phyloP scores from a whole-genome alignment of 1,284 basidiomycete genomes.

The Ustilago loliicola region DNA sequence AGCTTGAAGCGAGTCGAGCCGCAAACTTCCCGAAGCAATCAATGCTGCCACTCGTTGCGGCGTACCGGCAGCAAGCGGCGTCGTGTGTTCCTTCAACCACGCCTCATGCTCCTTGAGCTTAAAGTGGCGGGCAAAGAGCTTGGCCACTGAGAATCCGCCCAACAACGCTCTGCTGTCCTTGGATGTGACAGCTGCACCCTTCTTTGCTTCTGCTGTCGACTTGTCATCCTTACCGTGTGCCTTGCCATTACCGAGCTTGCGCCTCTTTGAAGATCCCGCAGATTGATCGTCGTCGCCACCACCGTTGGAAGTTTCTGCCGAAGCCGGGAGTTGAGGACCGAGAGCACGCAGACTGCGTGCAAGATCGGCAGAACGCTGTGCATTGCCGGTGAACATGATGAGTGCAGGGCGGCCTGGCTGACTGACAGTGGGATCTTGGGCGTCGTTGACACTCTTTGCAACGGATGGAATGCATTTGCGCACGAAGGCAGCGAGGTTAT shows the following conservation, averaged over 20 bases:
- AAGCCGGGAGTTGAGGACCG: slow-evolving; percentile 28
- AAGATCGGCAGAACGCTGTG: slow-evolving; percentile 63
- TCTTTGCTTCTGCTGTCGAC: slow-evolving; percentile 16
- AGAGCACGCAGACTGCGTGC: slow-evolving; percentile 52
- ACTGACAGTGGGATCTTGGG: slow-evolving; percentile 18
- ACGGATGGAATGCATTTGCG: slow-evolving; percentile 42
- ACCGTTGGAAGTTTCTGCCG: slow-evolving; percentile 24
- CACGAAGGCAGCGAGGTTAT: slow-evolving; percentile 44
- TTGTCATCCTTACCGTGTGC: slow-evolving; percentile 11
- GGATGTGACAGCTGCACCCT: slow-evolving; percentile 15
- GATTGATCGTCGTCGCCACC: slow-evolving; percentile 18
- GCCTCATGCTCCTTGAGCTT: slow-evolving; percentile 62
- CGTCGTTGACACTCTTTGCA: slow-evolving; percentile 30
- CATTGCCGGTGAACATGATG: slow-evolving; percentile 64
- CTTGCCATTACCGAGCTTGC: slow-evolving; percentile 26
- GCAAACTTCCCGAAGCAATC: slow-evolving; percentile 49
- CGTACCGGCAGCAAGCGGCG: slow-evolving; percentile 63
- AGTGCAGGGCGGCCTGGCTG: slow-evolving; percentile 47
- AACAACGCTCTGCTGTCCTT: slow-evolving; percentile 25
- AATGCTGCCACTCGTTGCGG: slow-evolving; percentile 60
- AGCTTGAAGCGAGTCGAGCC: slow-evolving; percentile 48
- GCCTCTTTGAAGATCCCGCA: slow-evolving; percentile 33
- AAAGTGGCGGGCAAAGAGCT: slow-evolving; percentile 68
- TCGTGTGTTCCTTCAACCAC: slow-evolving; percentile 56
- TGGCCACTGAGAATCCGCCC: slow-evolving; percentile 56